phyloP scores from a whole-genome alignment of 1,284 basidiomycete species.

The Exobasidium rhododendri region DNA sequence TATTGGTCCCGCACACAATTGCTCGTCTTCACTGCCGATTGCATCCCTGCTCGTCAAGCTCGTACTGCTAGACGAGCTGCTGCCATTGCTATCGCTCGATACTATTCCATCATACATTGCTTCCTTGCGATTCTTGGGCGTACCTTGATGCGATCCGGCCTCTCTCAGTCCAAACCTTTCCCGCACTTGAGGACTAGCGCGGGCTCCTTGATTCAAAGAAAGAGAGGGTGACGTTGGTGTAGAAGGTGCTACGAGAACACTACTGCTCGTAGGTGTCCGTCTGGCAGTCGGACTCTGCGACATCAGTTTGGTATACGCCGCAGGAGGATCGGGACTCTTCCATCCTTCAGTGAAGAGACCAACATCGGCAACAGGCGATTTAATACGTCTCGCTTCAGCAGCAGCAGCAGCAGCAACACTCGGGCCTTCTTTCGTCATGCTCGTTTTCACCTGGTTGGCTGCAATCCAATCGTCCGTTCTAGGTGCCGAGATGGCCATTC shows the following conservation, averaged over 20 bases:
- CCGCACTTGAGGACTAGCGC: constrained; percentile 19
- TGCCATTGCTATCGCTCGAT: not conserved
- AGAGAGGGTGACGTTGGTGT: not conserved
- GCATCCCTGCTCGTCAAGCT: constrained; percentile 9
- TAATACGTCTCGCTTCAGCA: not conserved
- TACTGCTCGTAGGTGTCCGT: not conserved
- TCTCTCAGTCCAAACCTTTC: constrained; percentile 19
- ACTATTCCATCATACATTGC: not conserved
- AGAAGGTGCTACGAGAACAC: not conserved
- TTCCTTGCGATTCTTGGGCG: not conserved
- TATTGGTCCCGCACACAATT: not conserved
- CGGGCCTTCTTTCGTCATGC: not conserved
- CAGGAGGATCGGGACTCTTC: constrained; percentile 6
- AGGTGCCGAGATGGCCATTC: not conserved
- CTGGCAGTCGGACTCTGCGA: not conserved
- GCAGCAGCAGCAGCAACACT: not conserved
- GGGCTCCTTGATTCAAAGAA: not conserved
- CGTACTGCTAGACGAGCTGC: not conserved
- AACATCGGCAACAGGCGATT: not conserved
- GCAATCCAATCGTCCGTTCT: not conserved
- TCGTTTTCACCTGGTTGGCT: not conserved
- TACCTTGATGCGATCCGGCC: constrained; percentile 11
- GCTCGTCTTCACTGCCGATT: constrained; percentile 1
- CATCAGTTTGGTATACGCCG: not conserved
- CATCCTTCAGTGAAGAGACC: constrained; percentile 10